Evolutionary conservation across 202 grass and related monocot genomes (phyloP).

Genomic region (Brachypodium distachyon): DNA sequence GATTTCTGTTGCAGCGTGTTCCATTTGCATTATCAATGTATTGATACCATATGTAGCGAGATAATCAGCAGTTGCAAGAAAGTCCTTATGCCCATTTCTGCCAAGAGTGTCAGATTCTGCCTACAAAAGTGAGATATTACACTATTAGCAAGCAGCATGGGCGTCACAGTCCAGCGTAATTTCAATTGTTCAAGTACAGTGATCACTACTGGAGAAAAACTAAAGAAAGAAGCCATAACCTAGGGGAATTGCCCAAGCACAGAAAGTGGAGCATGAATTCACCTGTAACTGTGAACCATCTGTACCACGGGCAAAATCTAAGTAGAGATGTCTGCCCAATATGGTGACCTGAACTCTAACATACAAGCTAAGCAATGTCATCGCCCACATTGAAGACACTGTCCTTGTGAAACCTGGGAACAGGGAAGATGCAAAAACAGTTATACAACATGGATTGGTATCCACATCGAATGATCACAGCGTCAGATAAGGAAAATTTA

Average conservation of each 20-base stretch:
- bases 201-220: neutral
- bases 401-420: slow-evolving; percentile 89
- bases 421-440: neutral
- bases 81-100: slow-evolving; percentile 60
- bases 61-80: slow-evolving; percentile 83
- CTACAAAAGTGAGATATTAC: slow-evolving; percentile 32
- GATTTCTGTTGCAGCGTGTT: slow-evolving; percentile 51
- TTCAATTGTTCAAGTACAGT: neutral
- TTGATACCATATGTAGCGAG: slow-evolving; percentile 68
- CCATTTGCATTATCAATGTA: slow-evolving; percentile 63
- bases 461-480: neutral
- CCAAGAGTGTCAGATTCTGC: slow-evolving; percentile 52
- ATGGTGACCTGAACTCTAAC: slow-evolving; percentile 94
- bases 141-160: slow-evolving; percentile 4
- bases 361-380: slow-evolving; percentile 91
- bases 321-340: slow-evolving; percentile 93
- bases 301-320: slow-evolving; percentile 68
- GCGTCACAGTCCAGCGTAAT: neutral
- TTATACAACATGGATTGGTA: neutral
- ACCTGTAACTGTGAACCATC: slow-evolving; percentile 45
- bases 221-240: neutral
- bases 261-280: neutral
- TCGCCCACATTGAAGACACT: slow-evolving; percentile 69
- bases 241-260: neutral
- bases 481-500: neutral